Evolutionary conservation across 2,329 filamentous ascomycete genomes (phyloP), one percentile per base, ranked within the genome.

Genomic region (Nemania serpens): DNA sequence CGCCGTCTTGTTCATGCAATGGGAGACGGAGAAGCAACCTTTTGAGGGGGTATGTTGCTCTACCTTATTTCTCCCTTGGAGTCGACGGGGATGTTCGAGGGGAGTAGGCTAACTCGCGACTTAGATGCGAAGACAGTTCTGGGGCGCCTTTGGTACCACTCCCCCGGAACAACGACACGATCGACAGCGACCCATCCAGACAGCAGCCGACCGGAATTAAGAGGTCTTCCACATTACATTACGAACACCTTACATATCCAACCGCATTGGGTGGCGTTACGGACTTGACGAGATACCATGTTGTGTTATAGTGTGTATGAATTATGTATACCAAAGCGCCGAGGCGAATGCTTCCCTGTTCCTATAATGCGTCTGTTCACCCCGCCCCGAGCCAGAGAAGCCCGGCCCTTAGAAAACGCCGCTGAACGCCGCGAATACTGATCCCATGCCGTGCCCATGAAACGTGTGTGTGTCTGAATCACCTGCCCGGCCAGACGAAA

Each of bases 1-100:
- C 67, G 78, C 81, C 29, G 79, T 88, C 33, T 74, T 89, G 57
- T 89, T 87, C 72, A 81, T 88, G 80, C 85, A 89, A 65, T 85
- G 80, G 80, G 74, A 77, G 22, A 71, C 71, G 10, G 75, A 79
- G 22, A 70, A 75, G 3, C 78, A 79, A 49, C 82, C 82, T 2
- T 84, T 86, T 63, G 75, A 82, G 64, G 77, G 75, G 37, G 82
- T 85, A 77, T 65, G 81, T 64, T 36, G 17, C 37, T 48, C 51
- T 3, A 39, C 25, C 25, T 39, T 39, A 12, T 17, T 12, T 3
- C 6, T n/a, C 12, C 13, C 1, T 6, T 15, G 11, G 15, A 7
- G 5, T 2, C 42, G n/a, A n/a, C n/a, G n/a, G n/a, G n/a, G n/a
- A n/a, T n/a, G n/a, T n/a, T n/a, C 41, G 11, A 5, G 54, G 17